phyloP scores from a whole-genome alignment of 805 yeast species.

The Candida quercuum region DNA sequence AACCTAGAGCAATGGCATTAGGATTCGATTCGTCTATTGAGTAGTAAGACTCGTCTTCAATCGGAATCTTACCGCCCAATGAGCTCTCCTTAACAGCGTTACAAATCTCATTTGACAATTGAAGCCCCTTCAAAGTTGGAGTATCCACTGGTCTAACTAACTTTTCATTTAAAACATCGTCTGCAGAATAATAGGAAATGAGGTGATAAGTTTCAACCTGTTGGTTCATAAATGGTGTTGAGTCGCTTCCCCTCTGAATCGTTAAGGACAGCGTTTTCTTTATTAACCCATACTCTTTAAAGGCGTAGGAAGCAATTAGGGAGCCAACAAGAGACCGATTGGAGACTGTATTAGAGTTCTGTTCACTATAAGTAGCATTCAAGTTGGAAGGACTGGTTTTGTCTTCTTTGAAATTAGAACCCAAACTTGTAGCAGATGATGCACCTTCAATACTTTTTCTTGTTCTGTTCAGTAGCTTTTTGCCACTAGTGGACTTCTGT shows the following conservation, averaged over 20 bases:
- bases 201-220: slow-evolving; percentile 62
- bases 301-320: slow-evolving; percentile 53
- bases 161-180: slow-evolving; percentile 59
- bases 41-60: slow-evolving; percentile 47
- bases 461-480: slow-evolving; percentile 2
- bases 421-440: neutral
- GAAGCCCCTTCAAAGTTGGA: slow-evolving; percentile 41
- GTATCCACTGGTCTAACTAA: slow-evolving; percentile 54
- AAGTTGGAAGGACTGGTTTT: slow-evolving; percentile 1
- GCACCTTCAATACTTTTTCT: slow-evolving; percentile 7
- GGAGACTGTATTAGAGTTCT: slow-evolving; percentile 7
- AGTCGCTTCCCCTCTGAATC: slow-evolving; percentile 12
- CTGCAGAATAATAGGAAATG: slow-evolving; percentile 72
- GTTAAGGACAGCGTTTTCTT: slow-evolving; percentile 69
- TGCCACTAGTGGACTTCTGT: slow-evolving; percentile 1
- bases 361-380: neutral
- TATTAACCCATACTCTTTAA: slow-evolving; percentile 67
- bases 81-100: slow-evolving; percentile 52
- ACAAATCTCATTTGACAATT: slow-evolving; percentile 44
- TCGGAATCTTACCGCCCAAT: slow-evolving; percentile 47
- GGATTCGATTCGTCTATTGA: slow-evolving; percentile 33
- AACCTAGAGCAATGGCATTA: slow-evolving; percentile 13
- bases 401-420: no score
- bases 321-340: slow-evolving; percentile 48
- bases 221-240: no score